Base-by-base conservation (phyloP, 495 filamentous ascomycete species). In the Tuber umbilicatum region DNA sequence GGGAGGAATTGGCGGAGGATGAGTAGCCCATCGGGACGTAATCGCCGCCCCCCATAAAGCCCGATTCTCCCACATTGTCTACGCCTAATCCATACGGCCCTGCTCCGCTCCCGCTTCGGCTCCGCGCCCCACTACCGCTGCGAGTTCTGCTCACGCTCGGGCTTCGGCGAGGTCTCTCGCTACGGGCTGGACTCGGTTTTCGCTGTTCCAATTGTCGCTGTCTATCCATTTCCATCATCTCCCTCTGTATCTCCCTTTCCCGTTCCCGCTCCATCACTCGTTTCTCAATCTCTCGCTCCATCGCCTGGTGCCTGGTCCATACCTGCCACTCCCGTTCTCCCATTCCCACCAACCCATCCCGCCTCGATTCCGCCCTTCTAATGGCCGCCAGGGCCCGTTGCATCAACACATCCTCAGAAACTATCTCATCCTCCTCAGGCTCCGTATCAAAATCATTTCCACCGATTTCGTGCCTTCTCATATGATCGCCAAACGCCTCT, bases 311-410 rank as follows among this genome's bases (percentile, higher is more conserved):
- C n/a, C 60, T 77, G 7, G 70, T 73, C 80, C 80, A 81, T 42
- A 79, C 80, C 27, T 79, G 64, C 80, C 79, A 81, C 68, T 81
- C 80, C 21, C 72, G 73, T 40, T 81, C 80, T 27, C 71, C 80
- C 79, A 81, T 74, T 42, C 81, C 80, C 1, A 81, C 76, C 38
- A 47, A 23, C 50, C 68, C 73, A 39, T 76, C 79, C 3, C 79
- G 74, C 5, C 79, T 77, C 43, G 39, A 50, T 45, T 73, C 71
- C n/a, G 79, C 80, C n/a, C 70, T 47, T 35, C 74, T 72, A 47
- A 81, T 39, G 12, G 76, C 79, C n/a, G 60, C 73, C 17, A 75
- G 67, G 35, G 80, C 80, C 39, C 80, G 71, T 43, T 76, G 70
- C 17, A 81, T 27, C 41, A 81, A 81, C 7, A 81, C 74, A 17